A percentile compares a stretch with the other conserved stretches of the same genome.
phyloP scores from a whole-genome alignment of 352 stramenopile genomes.

The Phytophthora capsici region DNA sequence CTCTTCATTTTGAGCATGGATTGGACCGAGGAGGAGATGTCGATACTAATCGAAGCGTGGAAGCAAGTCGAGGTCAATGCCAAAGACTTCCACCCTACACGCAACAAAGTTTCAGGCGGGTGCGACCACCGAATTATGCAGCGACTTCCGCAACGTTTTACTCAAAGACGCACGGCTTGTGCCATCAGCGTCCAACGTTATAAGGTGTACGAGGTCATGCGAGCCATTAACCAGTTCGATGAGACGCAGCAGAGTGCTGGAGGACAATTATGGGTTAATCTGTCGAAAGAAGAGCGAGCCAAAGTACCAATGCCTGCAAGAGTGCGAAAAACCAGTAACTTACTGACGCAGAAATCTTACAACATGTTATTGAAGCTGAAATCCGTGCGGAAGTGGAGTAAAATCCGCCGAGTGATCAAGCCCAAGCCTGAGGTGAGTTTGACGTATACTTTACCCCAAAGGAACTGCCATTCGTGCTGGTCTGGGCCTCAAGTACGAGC shows the following conservation, averaged over 20 bases:
- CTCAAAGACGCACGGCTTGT: neutral
- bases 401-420: neutral
- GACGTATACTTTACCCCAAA: neutral
- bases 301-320: conserved; percentile 4
- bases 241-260: conserved; percentile 10
- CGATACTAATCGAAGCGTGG: conserved; percentile 21
- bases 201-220: conserved; percentile 20
- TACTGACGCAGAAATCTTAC: conserved; percentile 16
- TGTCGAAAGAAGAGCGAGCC: conserved; percentile 12
- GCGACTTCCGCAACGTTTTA: conserved; percentile 1
- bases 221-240: conserved; percentile 22
- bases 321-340: conserved; percentile 1
- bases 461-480: conserved; percentile 14
- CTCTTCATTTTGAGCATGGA: neutral
- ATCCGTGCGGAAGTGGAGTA: conserved; percentile 17
- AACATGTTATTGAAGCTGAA: conserved; percentile 16
- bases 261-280: conserved; percentile 17
- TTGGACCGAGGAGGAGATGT: conserved; percentile 23
- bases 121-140: conserved; percentile 7
- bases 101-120: neutral
- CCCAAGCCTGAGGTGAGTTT: neutral
- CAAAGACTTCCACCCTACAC: neutral
- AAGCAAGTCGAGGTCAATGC: neutral
- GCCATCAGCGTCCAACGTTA: conserved; percentile 3
- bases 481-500: conserved; percentile 6